A percentile compares a stretch with the other conserved stretches of the same genome.
Conservation (phyloP, 2,329 filamentous ascomycete genomes). For the Cladobotryum protrusum region DNA sequence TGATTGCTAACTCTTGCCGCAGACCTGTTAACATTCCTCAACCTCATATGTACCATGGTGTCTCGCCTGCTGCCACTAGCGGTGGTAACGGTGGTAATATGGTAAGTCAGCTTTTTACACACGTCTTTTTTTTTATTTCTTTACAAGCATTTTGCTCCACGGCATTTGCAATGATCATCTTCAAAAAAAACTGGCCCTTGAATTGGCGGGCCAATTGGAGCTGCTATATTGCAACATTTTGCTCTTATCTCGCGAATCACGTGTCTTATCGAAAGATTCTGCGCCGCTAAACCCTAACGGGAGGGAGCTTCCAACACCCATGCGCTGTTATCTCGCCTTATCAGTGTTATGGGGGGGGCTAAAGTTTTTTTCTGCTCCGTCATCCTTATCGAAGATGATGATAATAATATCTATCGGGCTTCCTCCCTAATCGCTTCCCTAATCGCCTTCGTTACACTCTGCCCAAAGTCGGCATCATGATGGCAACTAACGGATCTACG, state of each 20-base stretch:
- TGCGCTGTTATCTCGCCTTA: conserved; percentile 29
- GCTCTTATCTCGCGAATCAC: conserved; percentile 14
- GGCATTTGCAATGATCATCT: neutral
- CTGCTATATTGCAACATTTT: conserved; percentile 9
- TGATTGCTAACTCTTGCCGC: neutral
- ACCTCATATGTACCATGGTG: conserved; percentile 9
- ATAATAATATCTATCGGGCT: conserved; percentile 23
- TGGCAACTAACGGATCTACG: conserved; percentile 56
- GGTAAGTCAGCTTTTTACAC: conserved; percentile 26
- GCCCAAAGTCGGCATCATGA: conserved; percentile 36
- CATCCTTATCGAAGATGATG: conserved; percentile 35
- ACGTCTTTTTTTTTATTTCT: neutral
- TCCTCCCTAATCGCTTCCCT: conserved; percentile 20
- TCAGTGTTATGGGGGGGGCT: conserved; percentile 24
- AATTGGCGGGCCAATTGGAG: conserved; percentile 9
- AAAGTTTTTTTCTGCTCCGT: conserved; percentile 30
- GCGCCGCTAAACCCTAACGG: conserved; percentile 16
- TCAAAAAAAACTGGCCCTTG: conserved; percentile 6
- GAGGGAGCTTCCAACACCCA: conserved; percentile 3
- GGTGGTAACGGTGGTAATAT: conserved; percentile 34
- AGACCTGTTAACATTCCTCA: conserved; percentile 9
- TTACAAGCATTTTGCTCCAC: neutral
- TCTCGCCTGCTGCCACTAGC: conserved; percentile 35
- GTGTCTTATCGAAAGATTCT: conserved; percentile 14
- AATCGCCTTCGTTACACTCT: conserved; percentile 18